A percentile compares a stretch with the other conserved stretches of the same genome.
Evolutionary conservation across 1,284 basidiomycete species (phyloP).

Genomic region (Neonothopanus nambi): DNA sequence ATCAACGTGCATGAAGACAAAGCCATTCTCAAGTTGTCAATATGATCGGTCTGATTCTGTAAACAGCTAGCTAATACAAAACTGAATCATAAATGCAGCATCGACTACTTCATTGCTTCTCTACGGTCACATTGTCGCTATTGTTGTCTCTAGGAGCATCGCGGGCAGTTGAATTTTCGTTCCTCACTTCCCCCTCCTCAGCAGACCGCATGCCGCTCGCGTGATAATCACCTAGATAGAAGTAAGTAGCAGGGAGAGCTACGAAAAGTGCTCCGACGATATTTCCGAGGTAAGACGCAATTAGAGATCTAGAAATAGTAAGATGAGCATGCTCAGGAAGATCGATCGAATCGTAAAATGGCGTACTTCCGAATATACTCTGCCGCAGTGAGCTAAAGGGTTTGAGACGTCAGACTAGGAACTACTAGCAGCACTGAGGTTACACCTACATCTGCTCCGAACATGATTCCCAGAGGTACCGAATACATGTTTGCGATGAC

Average conservation of each 20-base stretch:
- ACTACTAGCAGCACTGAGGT: background rate
- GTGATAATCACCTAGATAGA: conserved; percentile 56
- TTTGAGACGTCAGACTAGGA: conserved; percentile 14
- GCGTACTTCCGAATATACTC: conserved; percentile 69
- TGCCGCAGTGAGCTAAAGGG: conserved; percentile 48
- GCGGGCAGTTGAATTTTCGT: too few relatives aligned
- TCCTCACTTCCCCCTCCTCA: too few relatives aligned
- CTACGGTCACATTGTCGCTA: conserved; percentile 8
- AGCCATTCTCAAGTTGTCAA: too few relatives aligned
- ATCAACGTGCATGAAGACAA: too few relatives aligned
- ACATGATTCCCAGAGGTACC: conserved; percentile 71
- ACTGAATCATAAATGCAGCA: conserved; percentile 1
- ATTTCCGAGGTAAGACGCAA: conserved; percentile 71
- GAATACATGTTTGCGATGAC: conserved; percentile 78
- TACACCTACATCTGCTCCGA: conserved; percentile 58
- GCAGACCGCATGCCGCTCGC: conserved; percentile 37
- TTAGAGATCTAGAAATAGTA: conserved; percentile 52
- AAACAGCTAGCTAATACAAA: too few relatives aligned
- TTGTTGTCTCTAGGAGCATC: conserved; percentile 16
- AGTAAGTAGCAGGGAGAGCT: conserved; percentile 60
- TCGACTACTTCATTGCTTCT: background rate
- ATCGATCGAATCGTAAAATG: background rate
- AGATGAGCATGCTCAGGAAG: background rate
- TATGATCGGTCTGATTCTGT: too few relatives aligned
- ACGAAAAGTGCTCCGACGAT: conserved; percentile 67